Evolutionary conservation across 176 grass and related monocot species (phyloP).

Genomic region (Metroxylon sagu): DNA sequence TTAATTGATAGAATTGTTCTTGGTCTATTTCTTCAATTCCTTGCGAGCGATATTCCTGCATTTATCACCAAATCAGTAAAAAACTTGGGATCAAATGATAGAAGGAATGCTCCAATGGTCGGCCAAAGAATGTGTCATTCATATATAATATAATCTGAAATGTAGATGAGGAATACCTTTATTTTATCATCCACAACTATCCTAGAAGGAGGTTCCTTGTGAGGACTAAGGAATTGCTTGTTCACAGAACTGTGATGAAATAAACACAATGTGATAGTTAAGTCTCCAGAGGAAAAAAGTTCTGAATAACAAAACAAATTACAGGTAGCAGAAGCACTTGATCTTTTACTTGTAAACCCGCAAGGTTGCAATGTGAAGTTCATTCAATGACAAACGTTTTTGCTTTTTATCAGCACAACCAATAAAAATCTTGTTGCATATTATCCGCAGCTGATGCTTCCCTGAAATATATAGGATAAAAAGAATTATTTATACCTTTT

Average conservation of each 20-base stretch:
- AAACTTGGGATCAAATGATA: not conserved
- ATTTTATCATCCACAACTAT: not conserved
- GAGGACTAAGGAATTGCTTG: constrained; percentile 48
- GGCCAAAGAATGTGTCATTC: not conserved
- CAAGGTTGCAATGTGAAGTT: constrained; percentile 53
- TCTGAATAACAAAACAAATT: not conserved
- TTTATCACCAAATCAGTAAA: not conserved
- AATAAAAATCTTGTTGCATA: constrained; percentile 44
- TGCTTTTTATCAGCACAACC: constrained; percentile 22
- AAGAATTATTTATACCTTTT: no score
- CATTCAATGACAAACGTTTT: constrained; percentile 16
- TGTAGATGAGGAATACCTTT: constrained; percentile 15
- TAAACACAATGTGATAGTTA: not conserved
- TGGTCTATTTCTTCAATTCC: constrained; percentile 1
- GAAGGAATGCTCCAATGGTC: not conserved
- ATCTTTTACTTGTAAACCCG: constrained; percentile 61
- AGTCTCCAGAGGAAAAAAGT: not conserved
- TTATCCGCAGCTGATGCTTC: constrained; percentile 34
- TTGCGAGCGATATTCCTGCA: constrained; percentile 10
- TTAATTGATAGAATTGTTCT: constrained; percentile 35
- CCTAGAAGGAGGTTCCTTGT: constrained; percentile 59
- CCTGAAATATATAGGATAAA: constrained; percentile 21
- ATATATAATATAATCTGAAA: not conserved
- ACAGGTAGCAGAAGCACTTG: no score
- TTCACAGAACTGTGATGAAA: constrained; percentile 47